phyloP scores from a whole-genome alignment of 345 rosid genomes.

The Physaria fendleri region DNA sequence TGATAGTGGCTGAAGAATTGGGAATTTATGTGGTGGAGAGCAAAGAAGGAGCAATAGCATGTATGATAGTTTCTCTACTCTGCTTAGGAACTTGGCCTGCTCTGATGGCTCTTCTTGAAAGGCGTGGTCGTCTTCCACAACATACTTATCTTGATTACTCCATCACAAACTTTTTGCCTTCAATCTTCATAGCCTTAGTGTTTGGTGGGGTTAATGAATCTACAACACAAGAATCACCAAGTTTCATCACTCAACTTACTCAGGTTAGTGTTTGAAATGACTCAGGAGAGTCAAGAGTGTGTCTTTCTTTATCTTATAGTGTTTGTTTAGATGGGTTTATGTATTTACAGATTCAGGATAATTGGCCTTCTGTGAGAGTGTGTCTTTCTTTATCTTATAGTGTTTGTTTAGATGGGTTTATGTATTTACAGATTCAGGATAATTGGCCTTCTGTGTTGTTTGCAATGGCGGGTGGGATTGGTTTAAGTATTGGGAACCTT shows the following conservation, averaged over 20 bases:
- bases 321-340: neutral
- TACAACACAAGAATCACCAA: constrained; percentile 39
- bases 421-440: constrained; percentile 33
- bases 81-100: constrained; percentile 94
- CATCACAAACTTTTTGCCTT: constrained; percentile 63
- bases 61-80: constrained; percentile 58
- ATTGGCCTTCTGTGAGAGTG: too few species aligned
- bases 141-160: constrained; percentile 87
- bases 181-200: constrained; percentile 58
- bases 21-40: constrained; percentile 39
- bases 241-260: constrained; percentile 53
- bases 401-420: neutral
- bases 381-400: too few species aligned
- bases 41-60: constrained; percentile 75
- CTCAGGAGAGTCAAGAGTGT: too few species aligned
- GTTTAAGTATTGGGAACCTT: constrained; percentile 69
- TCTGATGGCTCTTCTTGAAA: constrained; percentile 61
- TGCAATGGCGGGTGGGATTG: constrained; percentile 74
- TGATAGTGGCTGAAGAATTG: constrained; percentile 12
- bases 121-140: constrained; percentile 85
- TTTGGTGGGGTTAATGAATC: constrained; percentile 54
- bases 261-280: constrained; percentile 32
- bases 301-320: too few species aligned
- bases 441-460: constrained; percentile 71
- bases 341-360: constrained; percentile 38